Base-by-base conservation (phyloP, 768 basidiomycete genomes). In the Suillus bovinus region DNA sequence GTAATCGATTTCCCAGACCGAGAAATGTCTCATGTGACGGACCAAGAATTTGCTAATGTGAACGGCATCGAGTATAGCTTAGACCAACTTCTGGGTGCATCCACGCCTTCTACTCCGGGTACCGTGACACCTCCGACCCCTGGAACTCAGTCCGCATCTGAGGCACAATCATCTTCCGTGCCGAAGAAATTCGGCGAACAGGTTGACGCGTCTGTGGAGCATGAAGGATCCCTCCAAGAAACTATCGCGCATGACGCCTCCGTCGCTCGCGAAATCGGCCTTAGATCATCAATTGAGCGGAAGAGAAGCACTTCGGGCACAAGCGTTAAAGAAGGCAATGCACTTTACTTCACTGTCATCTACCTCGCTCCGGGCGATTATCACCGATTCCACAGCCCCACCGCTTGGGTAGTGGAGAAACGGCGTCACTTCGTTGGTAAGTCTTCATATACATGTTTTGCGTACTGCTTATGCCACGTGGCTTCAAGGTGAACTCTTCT, bases 351-450 rank as follows among this genome's bases (percentile, higher is more conserved):
- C 75, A 79, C 90, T 27, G 97, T 99, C 68, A 90, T 99, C 63
- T 99, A 99, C 78, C 90, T 99, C 60, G 97, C 96, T 0, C 97
- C 97, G 1, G 96, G 97, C 1, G 97, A 99, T 72, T 99, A 99
- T 75, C 96, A 99, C 71, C 86, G 96, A 17, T 99, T 97, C 84
- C 97, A 99, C 75, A 90, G 88, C 57, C 96, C 97, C 1, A 88
- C 94, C 0, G 87, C 92, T 8, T 99, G 97, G 97, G 95, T 99
- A 6, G 96, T 98, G 20, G 96, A 99, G 80, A 91, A 91, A 71
- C 79, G 97, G 64, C 78, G 97, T 44, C 97, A 99, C 74, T 99
- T 99, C 69, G 87, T 94, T 34, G 96, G 95, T 84, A 55, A 38
- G 86, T 78, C n/a, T 4, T 53, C n/a, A 22, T 50, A 24, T 13